Evolutionary conservation across 345 rosid species (phyloP), one percentile per base, ranked within the genome.

Genomic region (Boechera divaricarpa): DNA sequence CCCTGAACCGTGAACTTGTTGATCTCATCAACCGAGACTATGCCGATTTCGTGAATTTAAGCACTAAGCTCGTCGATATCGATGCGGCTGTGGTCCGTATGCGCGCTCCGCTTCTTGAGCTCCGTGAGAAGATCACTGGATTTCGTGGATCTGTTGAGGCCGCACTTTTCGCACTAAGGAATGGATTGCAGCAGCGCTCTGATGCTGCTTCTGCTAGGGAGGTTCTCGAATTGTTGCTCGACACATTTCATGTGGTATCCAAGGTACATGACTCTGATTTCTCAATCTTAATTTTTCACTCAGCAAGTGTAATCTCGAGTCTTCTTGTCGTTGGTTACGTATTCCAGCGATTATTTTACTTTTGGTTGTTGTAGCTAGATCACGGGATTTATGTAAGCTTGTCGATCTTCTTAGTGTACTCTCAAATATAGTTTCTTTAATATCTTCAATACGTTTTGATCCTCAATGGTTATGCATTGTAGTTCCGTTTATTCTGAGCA

Each of bases 21-120:
- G 99, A 96, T 76, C 92, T 96, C 72, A 93, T 96, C 88, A 96
- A 96, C 77, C 97, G 98, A 44, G 99, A 96, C 80, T 96, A 92
- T 70, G 83, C 91, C n/a, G 99, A 92, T 81, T 93, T 93, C 72
- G 99, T 96, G 47, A 96, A 90, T 75, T 80, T 96, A 65, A 91
- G 94, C 82, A 96, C 98, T 58, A 93, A 96, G 86, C 97, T 96
- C 54, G 98, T 96, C 10, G 97, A 96, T 51, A 90, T 95, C 54
- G 98, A 95, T 36, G 86, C 94, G 16, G 94, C 94, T 55, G 97
- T 92, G 3, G 88, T 91, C 6, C 93, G 98, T n/a, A 92, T 93
- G 97, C 96, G 99, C 11, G 99, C 97, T 5, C 97, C 97, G 29
- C 89, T 95, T 1, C 63, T 95, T 78, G 99, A 90, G 77, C 88